Evolutionary conservation across 2,329 filamentous ascomycete species (phyloP).

Genomic region (Fonsecaea nubica): DNA sequence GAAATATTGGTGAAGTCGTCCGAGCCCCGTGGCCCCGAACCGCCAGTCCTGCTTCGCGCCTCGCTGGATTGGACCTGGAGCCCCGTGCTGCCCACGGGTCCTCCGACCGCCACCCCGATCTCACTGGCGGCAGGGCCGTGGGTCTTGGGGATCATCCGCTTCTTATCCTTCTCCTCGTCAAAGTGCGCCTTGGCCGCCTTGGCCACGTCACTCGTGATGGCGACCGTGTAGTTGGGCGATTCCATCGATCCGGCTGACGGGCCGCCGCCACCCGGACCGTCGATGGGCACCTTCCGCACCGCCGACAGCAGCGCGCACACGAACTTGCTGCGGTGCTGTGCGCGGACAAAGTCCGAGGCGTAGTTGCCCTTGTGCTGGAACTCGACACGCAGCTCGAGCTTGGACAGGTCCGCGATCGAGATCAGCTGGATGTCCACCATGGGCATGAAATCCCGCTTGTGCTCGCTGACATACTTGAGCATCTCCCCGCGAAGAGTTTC

Average conservation of each 20-base stretch:
- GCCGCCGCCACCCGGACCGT: slow-evolving; percentile 21
- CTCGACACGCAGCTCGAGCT: slow-evolving; percentile 45
- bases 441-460: slow-evolving; percentile 46
- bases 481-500: slow-evolving; percentile 42
- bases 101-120: slow-evolving; percentile 16
- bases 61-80: slow-evolving; percentile 19
- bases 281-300: slow-evolving; percentile 32
- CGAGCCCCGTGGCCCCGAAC: background rate
- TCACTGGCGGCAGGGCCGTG: background rate
- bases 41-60: slow-evolving; percentile 12
- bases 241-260: slow-evolving; percentile 23
- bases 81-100: slow-evolving; percentile 13
- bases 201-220: slow-evolving; percentile 27
- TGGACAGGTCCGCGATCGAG: slow-evolving; percentile 42
- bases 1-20: slow-evolving; percentile 13
- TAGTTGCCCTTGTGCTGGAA: slow-evolving; percentile 43
- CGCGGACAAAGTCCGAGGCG: slow-evolving; percentile 17
- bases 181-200: slow-evolving; percentile 19
- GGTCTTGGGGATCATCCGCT: slow-evolving; percentile 27
- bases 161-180: slow-evolving; percentile 26
- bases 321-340: slow-evolving; percentile 34
- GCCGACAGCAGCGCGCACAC: slow-evolving; percentile 34
- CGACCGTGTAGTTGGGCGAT: slow-evolving; percentile 27
- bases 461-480: slow-evolving; percentile 45
- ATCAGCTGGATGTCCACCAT: slow-evolving; percentile 45